These are phyloP conservation scores for Ophiocordyceps robertsii DNA, from an alignment of 2,329 filamentous ascomycete genomes.

Conservation along the genomic window DNA sequence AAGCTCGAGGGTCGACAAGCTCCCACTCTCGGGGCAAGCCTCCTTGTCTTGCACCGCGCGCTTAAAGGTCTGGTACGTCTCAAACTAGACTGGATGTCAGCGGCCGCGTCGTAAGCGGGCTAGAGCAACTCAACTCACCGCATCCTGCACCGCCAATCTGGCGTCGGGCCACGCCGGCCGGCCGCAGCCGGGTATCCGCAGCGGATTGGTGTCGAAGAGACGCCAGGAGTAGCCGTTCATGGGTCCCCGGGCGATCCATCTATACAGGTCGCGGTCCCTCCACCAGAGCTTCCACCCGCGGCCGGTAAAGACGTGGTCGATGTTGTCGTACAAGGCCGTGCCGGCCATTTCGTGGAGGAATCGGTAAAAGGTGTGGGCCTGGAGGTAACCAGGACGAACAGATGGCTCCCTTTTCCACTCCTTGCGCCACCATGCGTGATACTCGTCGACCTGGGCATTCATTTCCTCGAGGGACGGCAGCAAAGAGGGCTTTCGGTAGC, in stretches of 20 bases:
- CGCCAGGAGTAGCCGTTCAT: constrained; percentile 13
- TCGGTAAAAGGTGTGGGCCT: constrained; percentile 9
- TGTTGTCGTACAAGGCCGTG: constrained; percentile 12
- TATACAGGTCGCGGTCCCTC: constrained; percentile 11
- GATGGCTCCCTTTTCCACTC: constrained; percentile 10
- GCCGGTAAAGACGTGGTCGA: constrained; percentile 10
- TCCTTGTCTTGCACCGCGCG: no score
- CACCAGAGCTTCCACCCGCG: constrained; percentile 12
- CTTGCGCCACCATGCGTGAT: constrained; percentile 14
- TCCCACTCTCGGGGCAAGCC: no score
- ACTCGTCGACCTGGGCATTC: constrained; percentile 11
- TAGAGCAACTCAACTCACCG: constrained; percentile 6
- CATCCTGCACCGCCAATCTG: constrained; percentile 8
- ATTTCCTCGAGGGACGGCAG: constrained; percentile 10
- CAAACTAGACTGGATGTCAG: no score
- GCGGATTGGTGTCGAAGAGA: constrained; percentile 13
- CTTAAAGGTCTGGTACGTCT: no score
- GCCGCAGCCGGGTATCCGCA: constrained; percentile 10
- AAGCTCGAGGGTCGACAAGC: no score
- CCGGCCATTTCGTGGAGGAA: constrained; percentile 13
- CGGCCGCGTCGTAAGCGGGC: no score
- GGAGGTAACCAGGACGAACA: constrained; percentile 9
- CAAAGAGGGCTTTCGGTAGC: constrained; percentile 7
- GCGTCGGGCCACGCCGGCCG: constrained; percentile 9
- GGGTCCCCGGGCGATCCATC: constrained; percentile 11